Conservation (phyloP, 2,329 filamentous ascomycete genomes). For the Emericellopsis cladophorae region DNA sequence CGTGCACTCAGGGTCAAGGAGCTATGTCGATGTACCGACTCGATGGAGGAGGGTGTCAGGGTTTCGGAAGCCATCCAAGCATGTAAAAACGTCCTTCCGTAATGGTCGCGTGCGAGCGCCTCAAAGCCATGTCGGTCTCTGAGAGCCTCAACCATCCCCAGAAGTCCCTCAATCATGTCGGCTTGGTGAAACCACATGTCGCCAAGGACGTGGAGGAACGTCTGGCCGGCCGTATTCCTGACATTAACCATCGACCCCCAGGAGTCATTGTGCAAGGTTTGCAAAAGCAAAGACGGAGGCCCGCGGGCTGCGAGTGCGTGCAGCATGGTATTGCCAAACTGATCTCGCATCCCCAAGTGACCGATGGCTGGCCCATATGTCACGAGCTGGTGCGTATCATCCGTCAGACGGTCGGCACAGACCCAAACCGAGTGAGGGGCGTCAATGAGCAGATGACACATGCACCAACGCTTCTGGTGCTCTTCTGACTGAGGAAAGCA, state of each 20-base stretch:
- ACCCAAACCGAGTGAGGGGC: slow-evolving; percentile 16
- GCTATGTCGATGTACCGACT: slow-evolving; percentile 21
- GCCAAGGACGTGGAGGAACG: slow-evolving; percentile 31
- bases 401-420: slow-evolving; percentile 10
- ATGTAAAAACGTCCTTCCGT: slow-evolving; percentile 41
- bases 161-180: slow-evolving; percentile 13
- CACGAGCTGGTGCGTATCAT: slow-evolving; percentile 6
- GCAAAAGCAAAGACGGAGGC: slow-evolving; percentile 13
- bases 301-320: slow-evolving; percentile 30
- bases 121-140: slow-evolving; percentile 9
- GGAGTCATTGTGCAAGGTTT: slow-evolving; percentile 9
- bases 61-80: slow-evolving; percentile 17
- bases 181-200: slow-evolving; percentile 10
- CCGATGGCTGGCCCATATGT: not conserved
- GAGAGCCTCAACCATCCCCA: slow-evolving; percentile 7
- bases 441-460: slow-evolving; percentile 13
- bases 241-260: slow-evolving; percentile 10
- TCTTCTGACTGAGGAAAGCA: slow-evolving; percentile 10
- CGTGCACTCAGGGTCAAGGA: slow-evolving; percentile 20
- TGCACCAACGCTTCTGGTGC: slow-evolving; percentile 13
- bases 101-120: slow-evolving; percentile 28
- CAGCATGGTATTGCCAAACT: slow-evolving; percentile 33
- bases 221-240: slow-evolving; percentile 32
- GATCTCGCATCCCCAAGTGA: slow-evolving; percentile 16
- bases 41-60: slow-evolving; percentile 13